Conservation (phyloP, 257 asterid genomes). For the Lantana camara region DNA sequence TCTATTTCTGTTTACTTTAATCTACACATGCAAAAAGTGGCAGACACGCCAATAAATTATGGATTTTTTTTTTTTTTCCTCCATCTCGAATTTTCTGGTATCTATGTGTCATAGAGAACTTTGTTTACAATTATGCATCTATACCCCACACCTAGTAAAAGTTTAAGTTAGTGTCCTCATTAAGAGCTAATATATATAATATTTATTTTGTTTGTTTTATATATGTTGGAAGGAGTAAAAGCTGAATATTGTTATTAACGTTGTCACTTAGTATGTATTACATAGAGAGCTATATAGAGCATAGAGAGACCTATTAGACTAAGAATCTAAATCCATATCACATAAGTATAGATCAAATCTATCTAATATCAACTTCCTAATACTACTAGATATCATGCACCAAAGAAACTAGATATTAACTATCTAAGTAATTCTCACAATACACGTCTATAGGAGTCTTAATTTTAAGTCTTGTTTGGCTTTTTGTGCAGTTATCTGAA, state of each 20-base stretch:
- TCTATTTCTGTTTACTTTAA: not conserved
- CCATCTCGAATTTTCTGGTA: not conserved
- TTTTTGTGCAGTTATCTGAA: constrained; percentile 76
- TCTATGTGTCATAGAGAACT: not conserved
- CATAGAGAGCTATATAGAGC: too few species aligned
- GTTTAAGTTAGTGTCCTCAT: not conserved
- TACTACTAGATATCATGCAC: too few species aligned
- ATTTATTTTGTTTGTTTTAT: not conserved
- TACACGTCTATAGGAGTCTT: too few species aligned
- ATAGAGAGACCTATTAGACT: too few species aligned
- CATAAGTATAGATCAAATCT: too few species aligned
- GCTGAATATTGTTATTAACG: too few species aligned
- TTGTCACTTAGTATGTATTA: too few species aligned
- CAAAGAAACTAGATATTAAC: too few species aligned
- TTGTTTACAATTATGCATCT: not conserved
- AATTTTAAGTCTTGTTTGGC: constrained; percentile 21
- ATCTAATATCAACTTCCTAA: too few species aligned
- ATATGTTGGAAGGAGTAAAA: too few species aligned
- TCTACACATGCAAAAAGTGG: constrained; percentile 7
- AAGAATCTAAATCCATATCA: too few species aligned
- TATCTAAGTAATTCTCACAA: too few species aligned
- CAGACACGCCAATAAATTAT: not conserved
- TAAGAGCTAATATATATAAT: not conserved
- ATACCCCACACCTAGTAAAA: not conserved
- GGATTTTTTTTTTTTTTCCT: not conserved